These are phyloP conservation scores for Mycena rebaudengoi DNA, from an alignment of 768 basidiomycete species.

Conservation along the genomic window DNA sequence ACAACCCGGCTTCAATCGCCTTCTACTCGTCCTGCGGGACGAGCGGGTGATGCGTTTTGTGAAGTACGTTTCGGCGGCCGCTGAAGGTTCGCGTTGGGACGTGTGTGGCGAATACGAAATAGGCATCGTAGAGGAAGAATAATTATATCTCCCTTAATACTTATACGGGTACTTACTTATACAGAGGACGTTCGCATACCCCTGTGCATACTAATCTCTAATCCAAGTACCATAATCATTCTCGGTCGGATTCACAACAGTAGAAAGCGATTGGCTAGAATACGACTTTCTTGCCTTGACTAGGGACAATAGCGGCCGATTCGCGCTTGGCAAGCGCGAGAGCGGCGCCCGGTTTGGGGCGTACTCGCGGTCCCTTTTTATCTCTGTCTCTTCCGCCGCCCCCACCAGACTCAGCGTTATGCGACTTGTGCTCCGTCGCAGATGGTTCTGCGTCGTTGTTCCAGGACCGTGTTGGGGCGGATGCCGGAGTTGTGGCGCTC, in stretches of 20 bases:
- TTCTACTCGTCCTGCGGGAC: constrained; percentile 90
- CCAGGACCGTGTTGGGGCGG: constrained; percentile 6
- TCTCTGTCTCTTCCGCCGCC: constrained; percentile 20
- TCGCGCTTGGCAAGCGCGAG: constrained; percentile 81
- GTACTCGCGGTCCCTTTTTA: constrained; percentile 49
- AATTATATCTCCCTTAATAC: background rate
- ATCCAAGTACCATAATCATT: too few species aligned
- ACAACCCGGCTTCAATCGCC: constrained; percentile 88
- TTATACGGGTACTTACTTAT: too few species aligned
- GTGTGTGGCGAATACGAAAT: constrained; percentile 92
- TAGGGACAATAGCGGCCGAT: constrained; percentile 73
- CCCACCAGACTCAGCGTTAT: background rate
- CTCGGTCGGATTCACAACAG: too few species aligned
- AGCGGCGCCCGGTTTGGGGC: constrained; percentile 81
- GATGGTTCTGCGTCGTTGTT: background rate
- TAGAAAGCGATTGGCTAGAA: too few species aligned
- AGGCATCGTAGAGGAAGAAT: constrained; percentile 74
- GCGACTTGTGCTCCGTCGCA: background rate
- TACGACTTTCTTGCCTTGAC: constrained; percentile 75
- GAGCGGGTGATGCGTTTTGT: constrained; percentile 94
- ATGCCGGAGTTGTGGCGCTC: background rate
- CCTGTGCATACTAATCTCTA: too few species aligned
- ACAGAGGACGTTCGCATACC: too few species aligned
- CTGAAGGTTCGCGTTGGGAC: constrained; percentile 93
- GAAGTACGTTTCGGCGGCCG: constrained; percentile 92